These are phyloP conservation scores for Solanum boliviense DNA, from an alignment of 257 asterid genomes.

Conservation along the genomic window DNA sequence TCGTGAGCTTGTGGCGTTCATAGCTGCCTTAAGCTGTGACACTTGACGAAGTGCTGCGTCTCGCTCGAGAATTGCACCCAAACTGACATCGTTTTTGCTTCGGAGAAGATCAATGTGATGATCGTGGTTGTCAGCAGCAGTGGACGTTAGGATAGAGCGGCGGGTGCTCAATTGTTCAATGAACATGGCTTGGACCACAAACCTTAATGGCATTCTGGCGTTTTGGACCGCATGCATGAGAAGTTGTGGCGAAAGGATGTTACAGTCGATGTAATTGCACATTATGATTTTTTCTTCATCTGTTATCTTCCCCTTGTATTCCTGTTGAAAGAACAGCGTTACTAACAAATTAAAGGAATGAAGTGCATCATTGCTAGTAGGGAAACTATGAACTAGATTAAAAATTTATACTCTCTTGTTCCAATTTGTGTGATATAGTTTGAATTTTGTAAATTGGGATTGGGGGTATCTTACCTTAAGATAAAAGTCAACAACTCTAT, in stretches of 20 bases:
- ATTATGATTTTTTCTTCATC: conserved; percentile 55
- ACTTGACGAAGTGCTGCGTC: conserved; percentile 67
- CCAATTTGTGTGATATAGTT: neutral
- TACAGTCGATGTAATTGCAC: conserved; percentile 78
- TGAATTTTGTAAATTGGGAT: neutral
- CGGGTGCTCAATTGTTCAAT: conserved; percentile 82
- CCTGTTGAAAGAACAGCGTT: conserved; percentile 24
- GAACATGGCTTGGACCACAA: conserved; percentile 94
- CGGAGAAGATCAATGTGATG: neutral
- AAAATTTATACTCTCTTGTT: neutral
- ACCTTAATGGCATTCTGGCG: conserved; percentile 71
- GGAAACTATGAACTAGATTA: too few relatives aligned
- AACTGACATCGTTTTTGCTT: conserved; percentile 22
- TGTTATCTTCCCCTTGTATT: conserved; percentile 15
- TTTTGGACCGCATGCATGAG: conserved; percentile 89
- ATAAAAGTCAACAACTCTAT: conserved; percentile 53
- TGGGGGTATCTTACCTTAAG: conserved; percentile 33
- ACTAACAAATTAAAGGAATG: neutral
- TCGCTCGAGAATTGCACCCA: conserved; percentile 56
- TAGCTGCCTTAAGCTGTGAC: conserved; percentile 48
- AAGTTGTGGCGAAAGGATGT: conserved; percentile 39
- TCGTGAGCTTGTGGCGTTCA: conserved; percentile 54
- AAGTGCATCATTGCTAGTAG: neutral
- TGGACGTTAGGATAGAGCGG: conserved; percentile 47
- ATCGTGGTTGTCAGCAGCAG: conserved; percentile 14